Evolutionary conservation across 352 stramenopile species (phyloP).

Genomic region (Pythium insidiosum): DNA sequence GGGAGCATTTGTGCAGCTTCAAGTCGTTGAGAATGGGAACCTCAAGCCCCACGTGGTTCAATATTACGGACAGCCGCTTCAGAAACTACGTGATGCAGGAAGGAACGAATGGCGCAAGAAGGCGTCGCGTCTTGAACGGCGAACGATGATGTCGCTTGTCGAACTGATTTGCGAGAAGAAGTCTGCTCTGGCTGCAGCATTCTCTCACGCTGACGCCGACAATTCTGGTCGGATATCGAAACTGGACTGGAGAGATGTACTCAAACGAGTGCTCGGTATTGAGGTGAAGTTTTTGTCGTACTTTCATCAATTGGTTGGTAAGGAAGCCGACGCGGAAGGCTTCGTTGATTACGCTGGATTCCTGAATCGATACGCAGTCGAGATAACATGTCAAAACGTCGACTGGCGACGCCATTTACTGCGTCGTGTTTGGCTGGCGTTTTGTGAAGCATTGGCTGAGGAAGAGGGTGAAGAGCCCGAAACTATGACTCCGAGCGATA

Average conservation of each 20-base stretch:
- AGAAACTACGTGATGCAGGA: slow-evolving; percentile 55
- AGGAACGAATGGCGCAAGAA: slow-evolving; percentile 81
- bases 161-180: slow-evolving; percentile 82
- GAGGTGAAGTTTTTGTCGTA: slow-evolving; percentile 64
- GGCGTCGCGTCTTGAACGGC: slow-evolving; percentile 49
- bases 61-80: slow-evolving; percentile 83
- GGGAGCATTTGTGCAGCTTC: slow-evolving; percentile 62
- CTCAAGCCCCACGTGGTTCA: slow-evolving; percentile 90
- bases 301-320: slow-evolving; percentile 47
- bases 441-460: slow-evolving; percentile 44
- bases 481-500: slow-evolving; percentile 47
- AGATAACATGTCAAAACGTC: slow-evolving; percentile 43
- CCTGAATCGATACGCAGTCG: slow-evolving; percentile 63
- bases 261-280: slow-evolving; percentile 55
- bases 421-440: slow-evolving; percentile 62
- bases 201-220: slow-evolving; percentile 29
- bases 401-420: slow-evolving; percentile 65
- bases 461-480: slow-evolving; percentile 24
- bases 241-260: slow-evolving; percentile 54
- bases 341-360: slow-evolving; percentile 66
- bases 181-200: slow-evolving; percentile 34
- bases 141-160: slow-evolving; percentile 71
- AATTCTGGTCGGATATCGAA: slow-evolving; percentile 42
- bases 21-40: slow-evolving; percentile 56
- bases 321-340: slow-evolving; percentile 23